Conservation (phyloP, 2,329 filamentous ascomycete species). For the Microsporum ferrugineum region DNA sequence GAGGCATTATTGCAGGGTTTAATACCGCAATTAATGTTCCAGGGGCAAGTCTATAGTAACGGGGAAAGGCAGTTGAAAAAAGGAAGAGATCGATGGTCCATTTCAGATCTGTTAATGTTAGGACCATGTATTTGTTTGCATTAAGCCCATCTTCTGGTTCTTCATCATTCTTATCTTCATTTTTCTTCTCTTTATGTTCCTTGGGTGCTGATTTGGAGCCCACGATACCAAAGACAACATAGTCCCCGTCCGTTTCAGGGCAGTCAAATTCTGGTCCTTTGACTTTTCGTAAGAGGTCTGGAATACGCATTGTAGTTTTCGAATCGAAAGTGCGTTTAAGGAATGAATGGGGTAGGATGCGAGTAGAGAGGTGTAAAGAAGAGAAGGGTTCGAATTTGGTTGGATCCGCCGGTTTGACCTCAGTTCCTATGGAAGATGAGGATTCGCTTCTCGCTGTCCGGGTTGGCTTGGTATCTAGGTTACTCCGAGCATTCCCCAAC, state of each 20-base stretch:
- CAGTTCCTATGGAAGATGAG: constrained; percentile 6
- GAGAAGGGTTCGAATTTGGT: constrained; percentile 79
- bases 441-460: neutral
- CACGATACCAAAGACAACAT: constrained; percentile 78
- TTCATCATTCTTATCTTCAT: constrained; percentile 35
- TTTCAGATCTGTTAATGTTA: constrained; percentile 76
- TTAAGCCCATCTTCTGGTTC: constrained; percentile 45
- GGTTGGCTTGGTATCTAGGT: neutral
- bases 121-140: constrained; percentile 79
- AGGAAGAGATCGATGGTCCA: constrained; percentile 88
- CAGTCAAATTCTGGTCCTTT: constrained; percentile 73
- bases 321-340: constrained; percentile 65
- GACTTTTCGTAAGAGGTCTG: constrained; percentile 67
- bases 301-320: constrained; percentile 66
- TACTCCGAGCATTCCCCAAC: neutral
- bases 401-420: constrained; percentile 35
- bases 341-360: constrained; percentile 69
- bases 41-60: constrained; percentile 85
- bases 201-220: constrained; percentile 78
- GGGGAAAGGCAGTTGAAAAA: constrained; percentile 79
- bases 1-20: constrained; percentile 84
- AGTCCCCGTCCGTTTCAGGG: constrained; percentile 73
- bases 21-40: constrained; percentile 89
- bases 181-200: constrained; percentile 40
- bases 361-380: constrained; percentile 66